Conservation (phyloP, 2,329 filamentous ascomycete species). For the Ceratocystis ficicola region DNA sequence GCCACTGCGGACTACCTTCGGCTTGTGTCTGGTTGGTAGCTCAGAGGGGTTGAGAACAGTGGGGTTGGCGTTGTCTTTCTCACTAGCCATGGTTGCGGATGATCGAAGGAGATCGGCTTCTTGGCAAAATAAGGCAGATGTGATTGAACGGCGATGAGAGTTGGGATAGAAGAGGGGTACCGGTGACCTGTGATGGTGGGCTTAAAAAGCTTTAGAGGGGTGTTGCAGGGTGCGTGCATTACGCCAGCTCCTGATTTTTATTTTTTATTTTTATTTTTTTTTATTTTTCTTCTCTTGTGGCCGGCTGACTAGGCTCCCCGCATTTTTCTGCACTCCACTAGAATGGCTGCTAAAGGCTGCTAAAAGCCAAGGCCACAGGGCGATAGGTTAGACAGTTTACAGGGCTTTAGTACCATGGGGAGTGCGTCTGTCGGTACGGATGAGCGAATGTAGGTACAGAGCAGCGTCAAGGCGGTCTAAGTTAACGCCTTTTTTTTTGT, state of each 20-base stretch:
- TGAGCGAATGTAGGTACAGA: neutral
- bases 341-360: neutral
- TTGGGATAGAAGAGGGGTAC: neutral
- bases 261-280: neutral
- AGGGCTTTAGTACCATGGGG: neutral
- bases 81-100: slow-evolving; percentile 12
- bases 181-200: neutral
- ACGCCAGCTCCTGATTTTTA: neutral
- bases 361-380: neutral
- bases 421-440: neutral
- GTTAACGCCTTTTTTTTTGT: neutral
- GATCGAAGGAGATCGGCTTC: neutral
- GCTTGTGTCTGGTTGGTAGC: slow-evolving; percentile 60
- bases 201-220: neutral
- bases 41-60: slow-evolving; percentile 81
- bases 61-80: slow-evolving; percentile 71
- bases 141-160: neutral
- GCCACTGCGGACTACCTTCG: slow-evolving; percentile 36
- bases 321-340: neutral
- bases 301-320: neutral
- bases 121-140: neutral
- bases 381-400: neutral
- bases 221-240: neutral
- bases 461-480: neutral
- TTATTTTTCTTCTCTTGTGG: too few relatives aligned